These are phyloP conservation scores for Cyclotella kingstonii DNA, from an alignment of 108 stramenopile genomes.

Conservation along the genomic window DNA sequence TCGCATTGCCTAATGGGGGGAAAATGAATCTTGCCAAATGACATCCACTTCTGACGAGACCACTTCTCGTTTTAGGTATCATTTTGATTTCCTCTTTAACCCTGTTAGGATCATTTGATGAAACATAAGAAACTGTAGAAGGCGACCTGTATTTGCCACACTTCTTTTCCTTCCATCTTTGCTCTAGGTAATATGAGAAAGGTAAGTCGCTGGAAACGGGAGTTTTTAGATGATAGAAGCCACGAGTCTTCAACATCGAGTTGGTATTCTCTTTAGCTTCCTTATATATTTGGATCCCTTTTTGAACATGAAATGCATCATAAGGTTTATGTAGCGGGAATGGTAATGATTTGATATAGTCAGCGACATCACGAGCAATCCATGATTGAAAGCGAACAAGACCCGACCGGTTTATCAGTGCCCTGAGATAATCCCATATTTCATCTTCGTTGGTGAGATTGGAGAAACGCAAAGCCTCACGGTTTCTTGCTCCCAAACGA, in stretches of 20 bases:
- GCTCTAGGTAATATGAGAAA: slow-evolving; percentile 15
- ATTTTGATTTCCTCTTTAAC: slow-evolving; percentile 6
- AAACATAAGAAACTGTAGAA: slow-evolving; percentile 3
- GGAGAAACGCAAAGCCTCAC: slow-evolving; percentile 12
- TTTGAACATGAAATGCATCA: slow-evolving; percentile 23
- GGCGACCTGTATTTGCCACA: background rate
- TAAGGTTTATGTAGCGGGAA: slow-evolving; percentile 8
- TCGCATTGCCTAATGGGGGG: too few relatives aligned
- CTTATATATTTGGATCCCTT: slow-evolving; percentile 11
- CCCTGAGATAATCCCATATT: slow-evolving; percentile 28
- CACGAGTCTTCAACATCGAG: slow-evolving; percentile 5
- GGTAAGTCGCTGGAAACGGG: slow-evolving; percentile 10
- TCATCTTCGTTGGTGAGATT: slow-evolving; percentile 5
- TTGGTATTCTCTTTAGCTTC: slow-evolving; percentile 7
- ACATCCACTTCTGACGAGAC: too few relatives aligned
- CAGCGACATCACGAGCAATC: slow-evolving; percentile 25
- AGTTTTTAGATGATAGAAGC: background rate
- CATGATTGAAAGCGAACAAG: slow-evolving; percentile 27
- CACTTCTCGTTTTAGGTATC: too few relatives aligned
- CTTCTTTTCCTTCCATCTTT: background rate
- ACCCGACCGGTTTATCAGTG: slow-evolving; percentile 15
- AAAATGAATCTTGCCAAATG: too few relatives aligned
- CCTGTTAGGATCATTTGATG: slow-evolving; percentile 18
- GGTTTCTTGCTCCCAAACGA: slow-evolving; percentile 11
- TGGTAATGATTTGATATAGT: slow-evolving; percentile 6